These are phyloP conservation scores for Xerocomellus intermedius DNA, from an alignment of 768 basidiomycete genomes.

Conservation along the genomic window DNA sequence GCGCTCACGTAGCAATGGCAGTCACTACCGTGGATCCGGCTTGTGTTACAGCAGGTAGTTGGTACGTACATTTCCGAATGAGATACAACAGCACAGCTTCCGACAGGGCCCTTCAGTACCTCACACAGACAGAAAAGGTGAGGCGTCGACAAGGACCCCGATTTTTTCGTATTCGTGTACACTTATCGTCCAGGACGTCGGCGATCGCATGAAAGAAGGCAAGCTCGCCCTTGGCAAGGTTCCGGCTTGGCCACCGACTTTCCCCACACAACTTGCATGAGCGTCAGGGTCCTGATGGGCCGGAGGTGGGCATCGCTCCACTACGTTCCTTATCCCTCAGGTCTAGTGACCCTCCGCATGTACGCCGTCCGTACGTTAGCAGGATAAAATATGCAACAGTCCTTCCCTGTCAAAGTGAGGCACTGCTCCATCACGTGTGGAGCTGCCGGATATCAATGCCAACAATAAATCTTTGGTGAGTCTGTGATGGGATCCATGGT, in stretches of 20 bases:
- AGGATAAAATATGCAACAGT: background rate
- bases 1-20: background rate
- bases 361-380: constrained; percentile 19
- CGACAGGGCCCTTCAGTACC: background rate
- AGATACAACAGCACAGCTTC: background rate
- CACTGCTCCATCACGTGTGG: background rate
- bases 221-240: no score
- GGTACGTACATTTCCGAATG: background rate
- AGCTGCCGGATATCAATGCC: background rate
- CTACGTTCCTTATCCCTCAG: constrained; percentile 3
- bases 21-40: background rate
- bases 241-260: background rate
- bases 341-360: background rate
- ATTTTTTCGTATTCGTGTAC: background rate
- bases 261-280: background rate
- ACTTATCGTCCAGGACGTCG: background rate
- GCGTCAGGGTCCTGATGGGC: background rate
- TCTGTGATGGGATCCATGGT: background rate
- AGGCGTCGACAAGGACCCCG: background rate
- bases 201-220: background rate
- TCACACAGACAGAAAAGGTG: background rate
- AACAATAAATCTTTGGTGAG: background rate
- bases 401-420: constrained; percentile 1
- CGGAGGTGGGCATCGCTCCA: background rate
- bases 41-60: background rate